Evolutionary conservation across 371 early-diverging fungal species (phyloP), one percentile per base, ranked within the genome.

Genomic region (Parasitella parasitica): DNA sequence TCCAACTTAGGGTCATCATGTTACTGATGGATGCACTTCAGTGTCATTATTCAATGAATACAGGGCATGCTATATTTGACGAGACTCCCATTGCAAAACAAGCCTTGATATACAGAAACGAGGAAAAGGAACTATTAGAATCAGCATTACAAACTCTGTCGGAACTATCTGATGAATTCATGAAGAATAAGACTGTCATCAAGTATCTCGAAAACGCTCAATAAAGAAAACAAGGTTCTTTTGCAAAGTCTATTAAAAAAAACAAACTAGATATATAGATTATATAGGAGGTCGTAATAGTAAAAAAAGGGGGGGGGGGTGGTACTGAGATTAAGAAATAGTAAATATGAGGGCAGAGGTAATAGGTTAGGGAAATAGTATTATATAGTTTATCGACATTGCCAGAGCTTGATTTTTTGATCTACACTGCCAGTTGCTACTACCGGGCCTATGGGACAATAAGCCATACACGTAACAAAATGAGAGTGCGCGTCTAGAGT

Each of bases 341-440:
- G 28, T 49, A 49, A 20, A 49, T 16, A 28, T 15, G 49, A 26
- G 57, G 57, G 24, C 49, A 56, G 30, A 8, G 20, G 43, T 20
- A 20, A 43, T 18, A 43, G 27, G 50, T 6, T n/a, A n/a, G n/a
- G n/a, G n/a, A n/a, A n/a, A n/a, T 49, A 28, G 50, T 49, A 49
- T 49, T n/a, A 27, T 39, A 24, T 30, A 15, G 28, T 59, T 70
- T 69, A 75, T 71, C 75, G 75, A 37, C 75, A 75, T 63, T 71
- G 75, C 93, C 93, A 93, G 13, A 92, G 70, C 59, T 84, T 85
- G 11, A 88, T 81, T 4, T 77, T 68, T 43, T 86, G 85, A 72
- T 95, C 94, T 28, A 91, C 91, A 35, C 87, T 86, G 9, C 93
- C 95, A 4, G 94, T 94, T 7, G 91, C 91, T 34, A 91, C 86